Evolutionary conservation across 2,329 filamentous ascomycete genomes (phyloP).

Genomic region (Fusarium hainanense): DNA sequence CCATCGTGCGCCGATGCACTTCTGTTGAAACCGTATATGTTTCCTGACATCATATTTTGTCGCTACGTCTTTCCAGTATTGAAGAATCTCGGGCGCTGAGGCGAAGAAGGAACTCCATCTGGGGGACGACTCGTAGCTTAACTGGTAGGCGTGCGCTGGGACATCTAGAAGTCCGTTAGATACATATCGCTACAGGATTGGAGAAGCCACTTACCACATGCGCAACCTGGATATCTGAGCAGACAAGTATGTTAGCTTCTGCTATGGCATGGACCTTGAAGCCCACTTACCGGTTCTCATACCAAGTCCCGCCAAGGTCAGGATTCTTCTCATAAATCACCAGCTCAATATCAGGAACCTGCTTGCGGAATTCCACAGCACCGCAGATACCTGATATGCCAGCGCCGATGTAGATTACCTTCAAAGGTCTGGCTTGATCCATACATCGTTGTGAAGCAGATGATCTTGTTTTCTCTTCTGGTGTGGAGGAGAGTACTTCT

Average conservation of each 20-base stretch:
- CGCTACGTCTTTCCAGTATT: constrained; percentile 15
- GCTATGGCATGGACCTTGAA: fast-evolving
- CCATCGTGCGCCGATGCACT: constrained; percentile 3
- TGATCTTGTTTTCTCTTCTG: background rate
- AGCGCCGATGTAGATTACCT: constrained; percentile 14
- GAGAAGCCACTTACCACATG: background rate
- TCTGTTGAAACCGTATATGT: constrained; percentile 9
- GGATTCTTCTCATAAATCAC: constrained; percentile 22
- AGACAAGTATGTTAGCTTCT: background rate
- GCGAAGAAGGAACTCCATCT: constrained; percentile 22
- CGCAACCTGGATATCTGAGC: constrained; percentile 14
- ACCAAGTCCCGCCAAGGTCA: constrained; percentile 21
- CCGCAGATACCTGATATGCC: constrained; percentile 12
- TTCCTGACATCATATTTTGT: constrained; percentile 2
- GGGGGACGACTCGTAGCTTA: constrained; percentile 5
- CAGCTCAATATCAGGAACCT: constrained; percentile 2
- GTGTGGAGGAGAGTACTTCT: background rate
- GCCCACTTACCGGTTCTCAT: background rate
- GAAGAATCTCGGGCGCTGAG: constrained; percentile 11
- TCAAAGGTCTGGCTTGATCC: constrained; percentile 6
- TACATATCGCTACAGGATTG: fast-evolving
- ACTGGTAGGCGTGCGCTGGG: constrained; percentile 12
- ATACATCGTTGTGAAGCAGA: constrained; percentile 3
- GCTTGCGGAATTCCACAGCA: constrained; percentile 13
- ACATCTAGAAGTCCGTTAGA: background rate